phyloP scores from a whole-genome alignment of 345 rosid species.

The Lagerstroemia speciosa region DNA sequence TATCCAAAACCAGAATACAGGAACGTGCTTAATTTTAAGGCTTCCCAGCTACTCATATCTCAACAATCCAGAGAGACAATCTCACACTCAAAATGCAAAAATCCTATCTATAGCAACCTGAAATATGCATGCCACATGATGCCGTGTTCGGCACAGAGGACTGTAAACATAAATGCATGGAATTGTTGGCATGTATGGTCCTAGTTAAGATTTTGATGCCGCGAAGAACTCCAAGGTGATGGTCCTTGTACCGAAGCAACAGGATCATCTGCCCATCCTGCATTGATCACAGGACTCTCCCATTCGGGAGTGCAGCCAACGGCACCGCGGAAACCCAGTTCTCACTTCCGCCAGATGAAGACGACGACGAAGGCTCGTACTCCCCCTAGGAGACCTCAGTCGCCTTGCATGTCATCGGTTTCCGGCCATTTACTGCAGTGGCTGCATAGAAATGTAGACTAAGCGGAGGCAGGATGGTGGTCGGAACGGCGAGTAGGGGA shows the following conservation, averaged over 20 bases:
- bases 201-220: not conserved
- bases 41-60: not conserved
- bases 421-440: slow-evolving; percentile 7
- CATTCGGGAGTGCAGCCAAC: slow-evolving; percentile 74
- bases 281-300: slow-evolving; percentile 71
- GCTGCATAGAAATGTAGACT: slow-evolving; percentile 8
- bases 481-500: slow-evolving; percentile 7
- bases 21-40: not conserved
- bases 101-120: not conserved
- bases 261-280: slow-evolving; percentile 76
- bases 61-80: not conserved
- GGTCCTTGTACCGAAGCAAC: slow-evolving; percentile 81
- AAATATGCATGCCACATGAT: too few relatives aligned
- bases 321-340: slow-evolving; percentile 98
- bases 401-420: slow-evolving; percentile 37
- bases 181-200: too few relatives aligned
- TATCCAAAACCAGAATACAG: too few relatives aligned
- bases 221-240: not conserved
- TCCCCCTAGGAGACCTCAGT: slow-evolving; percentile 27
- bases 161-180: too few relatives aligned
- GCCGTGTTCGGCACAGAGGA: not conserved
- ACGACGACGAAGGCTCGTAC: slow-evolving; percentile 14
- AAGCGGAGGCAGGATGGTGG: slow-evolving; percentile 12
- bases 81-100: not conserved
- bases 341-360: slow-evolving; percentile 15